Evolutionary conservation across 2,329 filamentous ascomycete genomes (phyloP).

Genomic region (Sclerotinia minor): DNA sequence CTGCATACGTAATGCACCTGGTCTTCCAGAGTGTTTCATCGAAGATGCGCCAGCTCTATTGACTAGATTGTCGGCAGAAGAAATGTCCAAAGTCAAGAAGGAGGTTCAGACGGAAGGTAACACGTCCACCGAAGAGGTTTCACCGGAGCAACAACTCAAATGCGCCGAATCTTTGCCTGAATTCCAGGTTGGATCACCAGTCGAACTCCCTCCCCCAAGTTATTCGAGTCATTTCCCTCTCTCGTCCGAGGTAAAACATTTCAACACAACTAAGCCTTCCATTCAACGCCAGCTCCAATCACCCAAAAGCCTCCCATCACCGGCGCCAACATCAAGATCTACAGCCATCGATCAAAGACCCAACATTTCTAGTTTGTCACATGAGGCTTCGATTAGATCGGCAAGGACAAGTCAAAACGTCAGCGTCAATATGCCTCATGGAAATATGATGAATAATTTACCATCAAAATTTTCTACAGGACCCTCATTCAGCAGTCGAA

Average conservation of each 20-base stretch:
- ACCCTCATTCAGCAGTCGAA: not conserved
- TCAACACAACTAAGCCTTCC: not conserved
- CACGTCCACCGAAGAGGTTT: not conserved
- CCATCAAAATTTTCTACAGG: not conserved
- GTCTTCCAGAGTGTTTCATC: slow-evolving; percentile 3
- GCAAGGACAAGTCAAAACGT: not conserved
- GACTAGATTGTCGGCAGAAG: slow-evolving; percentile 2
- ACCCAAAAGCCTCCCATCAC: not conserved
- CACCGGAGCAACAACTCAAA: not conserved
- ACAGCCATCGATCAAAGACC: not conserved
- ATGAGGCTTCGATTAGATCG: not conserved
- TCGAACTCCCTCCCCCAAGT: not conserved
- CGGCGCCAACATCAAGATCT: not conserved
- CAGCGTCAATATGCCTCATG: not conserved
- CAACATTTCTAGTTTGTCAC: not conserved
- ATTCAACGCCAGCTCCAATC: not conserved
- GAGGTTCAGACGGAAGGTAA: not conserved
- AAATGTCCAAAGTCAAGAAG: not conserved
- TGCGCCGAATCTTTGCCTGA: not conserved
- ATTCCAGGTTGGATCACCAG: not conserved
- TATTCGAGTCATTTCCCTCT: not conserved
- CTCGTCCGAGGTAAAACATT: not conserved
- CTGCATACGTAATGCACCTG: slow-evolving; percentile 16
- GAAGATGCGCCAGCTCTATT: slow-evolving; percentile 12
- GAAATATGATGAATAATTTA: not conserved